A percentile compares a stretch with the other conserved stretches of the same genome.
phyloP scores from a whole-genome alignment of 164 flowering plant genomes.

The Tetracentron sinense region DNA sequence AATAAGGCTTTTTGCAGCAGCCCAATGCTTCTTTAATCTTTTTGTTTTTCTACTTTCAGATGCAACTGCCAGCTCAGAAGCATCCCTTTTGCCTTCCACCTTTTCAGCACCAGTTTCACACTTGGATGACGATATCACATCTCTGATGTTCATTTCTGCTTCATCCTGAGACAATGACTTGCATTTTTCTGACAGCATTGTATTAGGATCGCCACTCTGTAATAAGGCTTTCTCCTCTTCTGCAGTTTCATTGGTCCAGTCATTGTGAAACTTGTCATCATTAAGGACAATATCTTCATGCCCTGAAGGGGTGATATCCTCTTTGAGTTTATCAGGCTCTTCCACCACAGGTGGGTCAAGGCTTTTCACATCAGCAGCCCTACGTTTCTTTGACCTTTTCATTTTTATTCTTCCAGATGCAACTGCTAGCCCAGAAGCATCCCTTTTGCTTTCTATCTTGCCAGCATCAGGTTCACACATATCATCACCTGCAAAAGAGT shows the following conservation, averaged over 20 bases:
- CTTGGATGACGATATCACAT: not conserved
- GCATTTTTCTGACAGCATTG: slow-evolving; percentile 4
- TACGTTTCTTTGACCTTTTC: slow-evolving; percentile 11
- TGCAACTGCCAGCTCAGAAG: no score
- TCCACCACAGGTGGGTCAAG: not conserved
- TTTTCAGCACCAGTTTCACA: no score
- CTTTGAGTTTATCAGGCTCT: not conserved
- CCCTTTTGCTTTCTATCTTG: slow-evolving; percentile 7
- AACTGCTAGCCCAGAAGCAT: slow-evolving; percentile 3
- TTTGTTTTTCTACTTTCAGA: no score
- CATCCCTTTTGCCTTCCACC: no score
- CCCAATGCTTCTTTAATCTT: slow-evolving; percentile 1
- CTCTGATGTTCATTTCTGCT: slow-evolving; percentile 11
- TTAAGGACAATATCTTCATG: slow-evolving; percentile 3
- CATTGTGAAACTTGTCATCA: not conserved
- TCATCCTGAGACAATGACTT: slow-evolving; percentile 7
- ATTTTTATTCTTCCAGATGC: slow-evolving; percentile 2
- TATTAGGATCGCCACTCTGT: slow-evolving; percentile 11
- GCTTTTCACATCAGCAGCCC: not conserved
- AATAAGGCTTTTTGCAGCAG: slow-evolving; percentile 6
- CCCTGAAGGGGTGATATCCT: slow-evolving; percentile 4
- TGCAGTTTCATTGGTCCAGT: slow-evolving; percentile 2
- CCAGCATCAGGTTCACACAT: slow-evolving; percentile 6
- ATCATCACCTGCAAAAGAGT: slow-evolving; percentile 15
- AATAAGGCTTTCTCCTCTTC: slow-evolving; percentile 1